Percentiles rank a stretch among this genome's conserved stretches.
phyloP scores from a whole-genome alignment of 2,329 filamentous ascomycete species.

The Colletotrichum gigasporum region DNA sequence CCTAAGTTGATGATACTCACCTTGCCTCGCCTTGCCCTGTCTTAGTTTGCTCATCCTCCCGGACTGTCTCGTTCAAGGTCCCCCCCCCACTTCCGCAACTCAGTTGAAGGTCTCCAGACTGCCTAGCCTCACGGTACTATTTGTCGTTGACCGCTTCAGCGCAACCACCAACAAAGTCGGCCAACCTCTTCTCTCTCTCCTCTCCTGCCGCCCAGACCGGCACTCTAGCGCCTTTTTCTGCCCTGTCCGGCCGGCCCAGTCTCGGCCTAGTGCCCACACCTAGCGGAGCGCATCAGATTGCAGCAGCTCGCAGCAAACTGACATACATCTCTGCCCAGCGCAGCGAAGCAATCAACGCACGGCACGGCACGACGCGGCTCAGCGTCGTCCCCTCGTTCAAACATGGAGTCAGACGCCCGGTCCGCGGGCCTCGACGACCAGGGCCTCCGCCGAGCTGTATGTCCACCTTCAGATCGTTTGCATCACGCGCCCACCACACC shows the following conservation, averaged over 20 bases:
- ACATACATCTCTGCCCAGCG: background rate
- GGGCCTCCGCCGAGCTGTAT: slow-evolving; percentile 46
- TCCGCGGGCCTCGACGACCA: slow-evolving; percentile 44
- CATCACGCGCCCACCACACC: background rate
- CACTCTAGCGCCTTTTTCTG: background rate
- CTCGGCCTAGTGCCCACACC: background rate
- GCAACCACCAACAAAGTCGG: too few species aligned
- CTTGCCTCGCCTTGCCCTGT: too few species aligned
- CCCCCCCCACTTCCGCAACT: too few species aligned
- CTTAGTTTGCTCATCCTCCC: too few species aligned
- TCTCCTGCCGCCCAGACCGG: background rate
- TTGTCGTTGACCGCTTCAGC: too few species aligned
- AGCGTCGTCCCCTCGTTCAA: background rate
- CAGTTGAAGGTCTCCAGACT: too few species aligned
- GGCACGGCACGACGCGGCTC: background rate
- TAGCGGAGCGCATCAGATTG: background rate
- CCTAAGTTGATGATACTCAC: too few species aligned
- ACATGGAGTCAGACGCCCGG: slow-evolving; percentile 29
- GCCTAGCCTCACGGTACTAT: too few species aligned
- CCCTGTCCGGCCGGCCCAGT: background rate
- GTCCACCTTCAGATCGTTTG: slow-evolving; percentile 34
- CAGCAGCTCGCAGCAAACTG: background rate
- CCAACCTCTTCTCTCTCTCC: background rate
- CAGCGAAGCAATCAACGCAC: background rate
- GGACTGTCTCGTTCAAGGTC: too few species aligned